phyloP scores from a whole-genome alignment of 495 filamentous ascomycete genomes.

The Trichoderma asperelloides region DNA sequence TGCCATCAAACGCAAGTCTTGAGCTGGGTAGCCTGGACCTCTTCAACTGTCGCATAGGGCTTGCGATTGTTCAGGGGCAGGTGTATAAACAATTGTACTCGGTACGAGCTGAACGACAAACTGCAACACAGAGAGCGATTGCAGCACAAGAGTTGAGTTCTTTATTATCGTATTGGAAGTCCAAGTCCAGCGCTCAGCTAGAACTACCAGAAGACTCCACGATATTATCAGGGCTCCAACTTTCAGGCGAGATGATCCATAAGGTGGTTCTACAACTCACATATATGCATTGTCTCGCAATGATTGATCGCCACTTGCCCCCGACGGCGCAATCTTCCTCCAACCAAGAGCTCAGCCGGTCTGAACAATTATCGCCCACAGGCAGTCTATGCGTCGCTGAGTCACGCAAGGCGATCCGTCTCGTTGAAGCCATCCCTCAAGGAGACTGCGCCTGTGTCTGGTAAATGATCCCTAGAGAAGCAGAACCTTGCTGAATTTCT shows the following conservation, averaged over 20 bases:
- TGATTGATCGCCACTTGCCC: conserved; percentile 7
- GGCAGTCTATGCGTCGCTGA: conserved; percentile 7
- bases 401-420: conserved; percentile 7
- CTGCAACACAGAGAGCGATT: conserved; percentile 6
- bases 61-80: conserved; percentile 15
- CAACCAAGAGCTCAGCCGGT: background rate
- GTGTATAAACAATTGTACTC: conserved; percentile 15
- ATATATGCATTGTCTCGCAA: conserved; percentile 7
- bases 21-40: conserved; percentile 7
- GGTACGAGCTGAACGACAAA: conserved; percentile 11
- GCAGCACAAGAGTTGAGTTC: conserved; percentile 12
- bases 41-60: conserved; percentile 13
- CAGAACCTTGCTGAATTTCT: background rate
- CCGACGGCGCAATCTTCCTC: background rate
- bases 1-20: conserved; percentile 7
- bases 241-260: conserved; percentile 9
- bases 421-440: conserved; percentile 7
- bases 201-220: conserved; percentile 7
- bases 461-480: background rate
- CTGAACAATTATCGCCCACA: background rate
- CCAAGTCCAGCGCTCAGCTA: conserved; percentile 8
- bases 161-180: conserved; percentile 12
- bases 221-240: background rate
- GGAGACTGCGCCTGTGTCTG: conserved; percentile 4
- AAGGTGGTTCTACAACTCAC: conserved; percentile 7